Conservation (phyloP, 306 rosid species). For the Hippophae tibetana region DNA sequence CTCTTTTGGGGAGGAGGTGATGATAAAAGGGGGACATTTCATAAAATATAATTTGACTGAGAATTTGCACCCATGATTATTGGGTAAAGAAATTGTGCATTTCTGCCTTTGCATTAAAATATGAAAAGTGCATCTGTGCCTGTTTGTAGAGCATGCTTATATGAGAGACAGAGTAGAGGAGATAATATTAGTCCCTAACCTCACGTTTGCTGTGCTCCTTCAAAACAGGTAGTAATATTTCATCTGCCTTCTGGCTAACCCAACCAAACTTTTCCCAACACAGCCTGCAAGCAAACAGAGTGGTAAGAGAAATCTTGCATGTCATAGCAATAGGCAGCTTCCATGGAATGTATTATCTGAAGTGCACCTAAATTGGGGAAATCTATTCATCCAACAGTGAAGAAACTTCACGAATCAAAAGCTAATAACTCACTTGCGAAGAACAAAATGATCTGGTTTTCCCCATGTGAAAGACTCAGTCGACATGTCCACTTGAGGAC, state of each 20-base stretch:
- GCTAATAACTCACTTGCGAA: conserved; percentile 63
- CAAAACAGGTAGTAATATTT: conserved; percentile 71
- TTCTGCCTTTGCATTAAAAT: neutral
- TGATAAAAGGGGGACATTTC: neutral
- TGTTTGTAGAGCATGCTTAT: neutral
- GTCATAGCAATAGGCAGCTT: neutral
- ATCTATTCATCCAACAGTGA: neutral
- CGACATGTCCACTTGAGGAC: conserved; percentile 85
- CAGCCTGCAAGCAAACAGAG: conserved; percentile 42
- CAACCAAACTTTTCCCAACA: conserved; percentile 97
- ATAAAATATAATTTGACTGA: conserved; percentile 8
- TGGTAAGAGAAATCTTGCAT: conserved; percentile 3
- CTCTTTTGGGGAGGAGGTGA: conserved; percentile 1
- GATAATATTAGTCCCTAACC: conserved; percentile 34
- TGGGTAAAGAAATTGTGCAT: neutral
- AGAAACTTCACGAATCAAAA: neutral
- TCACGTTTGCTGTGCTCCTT: conserved; percentile 73
- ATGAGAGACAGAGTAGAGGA: conserved; percentile 6
- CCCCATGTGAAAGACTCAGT: conserved; percentile 86
- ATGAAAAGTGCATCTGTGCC: neutral
- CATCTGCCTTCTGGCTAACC: conserved; percentile 80
- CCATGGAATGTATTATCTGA: no score
- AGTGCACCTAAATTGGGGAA: neutral
- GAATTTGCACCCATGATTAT: neutral
- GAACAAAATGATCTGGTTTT: conserved; percentile 90